Base-by-base conservation (phyloP, 2,329 filamentous ascomycete species). In the Periconia digitata region DNA sequence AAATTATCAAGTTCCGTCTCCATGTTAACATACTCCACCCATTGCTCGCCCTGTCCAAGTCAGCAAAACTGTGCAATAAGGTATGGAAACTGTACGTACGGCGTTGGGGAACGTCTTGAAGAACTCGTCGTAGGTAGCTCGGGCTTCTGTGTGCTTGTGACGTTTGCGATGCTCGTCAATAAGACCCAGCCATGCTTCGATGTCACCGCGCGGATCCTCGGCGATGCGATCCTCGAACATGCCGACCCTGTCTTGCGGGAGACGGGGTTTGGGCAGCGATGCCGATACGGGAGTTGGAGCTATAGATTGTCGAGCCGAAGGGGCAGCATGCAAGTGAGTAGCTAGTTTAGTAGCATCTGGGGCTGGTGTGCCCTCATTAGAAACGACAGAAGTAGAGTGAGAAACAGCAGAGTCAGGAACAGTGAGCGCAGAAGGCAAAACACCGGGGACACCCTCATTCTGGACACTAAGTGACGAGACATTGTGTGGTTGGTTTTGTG, bases 181-280 rank as follows among this genome's bases (percentile, higher is more conserved):
- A 67, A 99, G 79, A 56, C 83, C 82, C 62, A 95, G 76, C 94
- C 94, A 99, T 24, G 92, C 90, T 69, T 94, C 89, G 72, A 94
- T 84, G 62, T 96, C 92, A 64, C 92, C 94, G 62, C 90, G 88
- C 15, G 92, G 89, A 67, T 99, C 94, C 65, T 96, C 89, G 68
- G 87, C 86, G 70, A 97, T 87, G 66, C 92, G 86, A 70, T 94
- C 89, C 76, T 99, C 92, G 64, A 97, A 79, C 50, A 92, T 83
- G 49, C 87, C 85, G 60, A 92, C 80, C 56, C 82, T 83, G 73
- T 95, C 88, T 73, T 86, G 82, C 47, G 87, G 84, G 54, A 87
- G 74, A 54, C 85, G 81, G 58, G 80, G 76, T 65, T 74, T 74
- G 46, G 72, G 65, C 29, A 72, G 49, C 54, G 65, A 62, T 51